Conservation (phyloP, 352 stramenopile species). For the Globisporangium okanoganense region DNA sequence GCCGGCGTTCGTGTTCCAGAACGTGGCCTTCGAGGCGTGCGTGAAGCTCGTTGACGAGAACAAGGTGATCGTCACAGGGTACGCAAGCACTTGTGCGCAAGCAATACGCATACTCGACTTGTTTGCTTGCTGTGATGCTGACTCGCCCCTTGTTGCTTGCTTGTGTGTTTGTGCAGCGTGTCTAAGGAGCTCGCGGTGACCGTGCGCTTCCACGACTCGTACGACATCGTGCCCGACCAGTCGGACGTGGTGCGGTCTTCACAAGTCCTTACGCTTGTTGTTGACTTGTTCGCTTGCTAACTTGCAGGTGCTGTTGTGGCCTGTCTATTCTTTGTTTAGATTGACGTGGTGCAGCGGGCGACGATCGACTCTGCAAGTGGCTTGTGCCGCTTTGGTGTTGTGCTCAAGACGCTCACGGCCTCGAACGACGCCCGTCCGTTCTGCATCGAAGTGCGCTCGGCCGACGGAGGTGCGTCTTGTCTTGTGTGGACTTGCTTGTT, state of each 20-base stretch:
- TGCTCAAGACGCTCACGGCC: constrained; percentile 46
- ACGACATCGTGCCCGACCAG: constrained; percentile 67
- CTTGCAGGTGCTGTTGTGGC: neutral
- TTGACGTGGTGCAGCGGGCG: constrained; percentile 18
- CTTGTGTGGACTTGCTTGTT: neutral
- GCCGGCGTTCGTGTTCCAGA: constrained; percentile 61
- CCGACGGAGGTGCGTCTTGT: constrained; percentile 21
- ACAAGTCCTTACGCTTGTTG: neutral
- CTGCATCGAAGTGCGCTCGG: constrained; percentile 57
- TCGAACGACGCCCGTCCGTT: constrained; percentile 60
- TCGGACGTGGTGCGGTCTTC: constrained; percentile 29
- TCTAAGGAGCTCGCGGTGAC: constrained; percentile 45
- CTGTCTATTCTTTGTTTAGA: neutral
- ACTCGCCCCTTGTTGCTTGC: neutral
- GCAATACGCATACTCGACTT: neutral
- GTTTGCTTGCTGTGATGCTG: neutral
- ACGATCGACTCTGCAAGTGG: constrained; percentile 36
- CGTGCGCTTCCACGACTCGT: constrained; percentile 71
- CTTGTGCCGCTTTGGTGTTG: constrained; percentile 39
- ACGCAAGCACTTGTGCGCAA: constrained; percentile 4
- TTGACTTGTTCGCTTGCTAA: neutral
- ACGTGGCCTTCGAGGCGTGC: constrained; percentile 46
- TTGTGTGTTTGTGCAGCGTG: constrained; percentile 19
- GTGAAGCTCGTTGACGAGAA: constrained; percentile 64
- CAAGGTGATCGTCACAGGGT: constrained; percentile 56